Conservation (phyloP, 2,329 filamentous ascomycete species). For the Neurospora sp. region DNA sequence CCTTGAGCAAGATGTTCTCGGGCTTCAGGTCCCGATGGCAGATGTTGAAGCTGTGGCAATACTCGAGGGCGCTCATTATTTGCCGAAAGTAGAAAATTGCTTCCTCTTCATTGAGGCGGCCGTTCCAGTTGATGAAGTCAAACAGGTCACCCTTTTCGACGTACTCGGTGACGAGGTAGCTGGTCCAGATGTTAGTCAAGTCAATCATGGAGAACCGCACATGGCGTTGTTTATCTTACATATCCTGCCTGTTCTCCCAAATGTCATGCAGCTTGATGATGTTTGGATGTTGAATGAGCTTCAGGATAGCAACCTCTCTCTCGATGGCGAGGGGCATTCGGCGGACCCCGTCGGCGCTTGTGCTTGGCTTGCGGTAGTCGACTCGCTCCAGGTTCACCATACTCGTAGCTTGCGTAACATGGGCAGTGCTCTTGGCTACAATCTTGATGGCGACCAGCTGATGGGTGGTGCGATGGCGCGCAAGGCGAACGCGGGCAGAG, state of each 20-base stretch:
- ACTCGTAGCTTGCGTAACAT: constrained; percentile 76
- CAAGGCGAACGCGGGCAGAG: constrained; percentile 77
- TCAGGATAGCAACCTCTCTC: constrained; percentile 93
- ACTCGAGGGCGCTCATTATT: constrained; percentile 83
- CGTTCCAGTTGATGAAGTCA: constrained; percentile 67
- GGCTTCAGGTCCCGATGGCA: constrained; percentile 95
- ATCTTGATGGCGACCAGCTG: constrained; percentile 92
- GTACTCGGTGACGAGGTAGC: constrained; percentile 90
- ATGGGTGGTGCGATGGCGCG: constrained; percentile 67
- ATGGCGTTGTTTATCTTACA: constrained; percentile 49
- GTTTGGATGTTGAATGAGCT: constrained; percentile 88
- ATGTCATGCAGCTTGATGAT: constrained; percentile 93
- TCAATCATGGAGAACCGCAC: not conserved
- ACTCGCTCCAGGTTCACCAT: constrained; percentile 73
- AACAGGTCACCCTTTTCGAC: constrained; percentile 75
- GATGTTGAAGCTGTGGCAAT: constrained; percentile 90
- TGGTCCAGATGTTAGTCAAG: constrained; percentile 27
- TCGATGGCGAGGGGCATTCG: constrained; percentile 83
- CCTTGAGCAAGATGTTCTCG: constrained; percentile 86
- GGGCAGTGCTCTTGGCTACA: constrained; percentile 72
- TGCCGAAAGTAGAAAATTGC: constrained; percentile 83
- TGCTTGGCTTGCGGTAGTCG: constrained; percentile 47
- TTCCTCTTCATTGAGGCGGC: constrained; percentile 68
- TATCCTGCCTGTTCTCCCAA: constrained; percentile 92
- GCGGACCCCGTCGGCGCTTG: constrained; percentile 44